Evolutionary conservation across 176 grass and related monocot species (phyloP), one percentile per base, ranked within the genome.

Genomic region (Neostapfia colusana): DNA sequence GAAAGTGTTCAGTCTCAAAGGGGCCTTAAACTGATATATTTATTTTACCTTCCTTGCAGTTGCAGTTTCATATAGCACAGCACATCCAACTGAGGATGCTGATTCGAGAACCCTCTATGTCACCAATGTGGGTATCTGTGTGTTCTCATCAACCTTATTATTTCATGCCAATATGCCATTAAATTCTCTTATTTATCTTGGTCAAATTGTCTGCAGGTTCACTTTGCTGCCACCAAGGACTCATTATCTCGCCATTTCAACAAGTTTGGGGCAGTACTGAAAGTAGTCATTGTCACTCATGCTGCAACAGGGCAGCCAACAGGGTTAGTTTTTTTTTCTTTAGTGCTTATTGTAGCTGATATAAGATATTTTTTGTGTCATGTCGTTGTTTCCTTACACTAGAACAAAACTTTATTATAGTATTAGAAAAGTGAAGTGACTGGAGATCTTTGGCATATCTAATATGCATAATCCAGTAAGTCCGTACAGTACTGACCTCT

Each of bases 151-250:
- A 36, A 49, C 40, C 23, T 34, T 66, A 53, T 20, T 57, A 25
- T 57, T 64, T 64, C 7, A 41, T 40, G 44, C 65, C 17, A 2
- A 39, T 71, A 41, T 40, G 44, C 65, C 17, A 2, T 48, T 71
- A 28, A 17, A 58, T 64, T 63, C 13, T 82, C 76, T 31, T 79
- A 75, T 76, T 89, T 77, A 74, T 84, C 20, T 40, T 50, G 39
- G 7, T 77, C 37, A 74, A 75, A 76, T 71, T 74, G 15, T 83
- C 85, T 91, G 65, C 76, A 97, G 93, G 93, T 97, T 76, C 90
- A 97, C 61, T 97, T 93, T 81, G 93, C 83, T 91, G 93, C 93
- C 61, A 97, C 90, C 56, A 97, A 97, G 80, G 93, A 97, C 43
- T 79, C 93, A 1, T 64, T 97, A 60, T 97, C 90, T 79, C 93